phyloP scores from a whole-genome alignment of 495 filamentous ascomycete genomes.

The Parachaetomium inaequale region DNA sequence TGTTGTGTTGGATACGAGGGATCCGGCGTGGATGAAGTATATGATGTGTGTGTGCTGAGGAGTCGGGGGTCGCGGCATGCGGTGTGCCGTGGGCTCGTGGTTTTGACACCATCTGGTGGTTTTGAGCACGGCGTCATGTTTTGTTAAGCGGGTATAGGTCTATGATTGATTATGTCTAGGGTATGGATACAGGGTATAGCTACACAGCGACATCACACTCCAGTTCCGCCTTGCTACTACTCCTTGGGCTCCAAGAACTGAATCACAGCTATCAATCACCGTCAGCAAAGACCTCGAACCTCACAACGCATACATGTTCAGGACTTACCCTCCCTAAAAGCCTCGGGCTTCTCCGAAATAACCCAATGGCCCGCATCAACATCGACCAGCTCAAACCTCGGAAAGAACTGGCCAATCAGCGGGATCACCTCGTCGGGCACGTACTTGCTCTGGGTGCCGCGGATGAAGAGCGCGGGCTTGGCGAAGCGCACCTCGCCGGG shows the following conservation, averaged over 20 bases:
- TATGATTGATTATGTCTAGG: neutral
- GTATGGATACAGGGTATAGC: neutral
- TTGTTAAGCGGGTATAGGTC: neutral
- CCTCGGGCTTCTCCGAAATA: constrained; percentile 87
- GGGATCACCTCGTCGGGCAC: constrained; percentile 86
- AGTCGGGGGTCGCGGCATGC: no score
- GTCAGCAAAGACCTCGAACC: neutral
- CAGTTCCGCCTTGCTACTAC: constrained; percentile 19
- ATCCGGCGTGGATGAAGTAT: no score
- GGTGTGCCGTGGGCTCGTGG: no score
- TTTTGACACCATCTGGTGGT: neutral
- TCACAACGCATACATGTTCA: neutral
- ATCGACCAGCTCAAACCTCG: constrained; percentile 71
- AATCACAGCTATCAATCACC: constrained; percentile 47
- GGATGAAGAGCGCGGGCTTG: constrained; percentile 76
- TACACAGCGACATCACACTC: neutral
- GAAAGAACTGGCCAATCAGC: constrained; percentile 85
- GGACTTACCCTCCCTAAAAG: constrained; percentile 70
- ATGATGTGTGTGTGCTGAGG: no score
- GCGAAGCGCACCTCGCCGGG: constrained; percentile 59
- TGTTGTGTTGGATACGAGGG: no score
- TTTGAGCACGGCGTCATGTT: neutral
- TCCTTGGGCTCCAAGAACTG: constrained; percentile 61
- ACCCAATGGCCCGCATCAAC: constrained; percentile 93
- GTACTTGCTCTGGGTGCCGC: constrained; percentile 80